A percentile compares a stretch with the other conserved stretches of the same genome.
Conservation (phyloP, 352 stramenopile species). For the Salisapilia sapeloensis region DNA sequence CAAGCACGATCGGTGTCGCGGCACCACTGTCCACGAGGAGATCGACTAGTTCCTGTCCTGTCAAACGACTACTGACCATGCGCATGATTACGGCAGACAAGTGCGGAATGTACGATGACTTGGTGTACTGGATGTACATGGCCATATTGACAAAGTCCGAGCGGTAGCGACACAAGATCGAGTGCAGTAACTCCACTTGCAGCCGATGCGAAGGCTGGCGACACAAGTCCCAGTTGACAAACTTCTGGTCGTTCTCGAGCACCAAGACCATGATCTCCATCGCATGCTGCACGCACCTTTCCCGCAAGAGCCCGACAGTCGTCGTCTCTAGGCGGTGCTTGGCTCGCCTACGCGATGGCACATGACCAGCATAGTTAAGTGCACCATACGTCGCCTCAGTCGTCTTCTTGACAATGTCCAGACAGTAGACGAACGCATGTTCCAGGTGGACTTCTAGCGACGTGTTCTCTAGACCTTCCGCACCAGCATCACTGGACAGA, state of each 20-base stretch:
- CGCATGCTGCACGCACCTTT: slow-evolving; percentile 54
- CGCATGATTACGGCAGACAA: slow-evolving; percentile 51
- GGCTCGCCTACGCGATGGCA: slow-evolving; percentile 4
- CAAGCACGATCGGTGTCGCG: slow-evolving; percentile 47
- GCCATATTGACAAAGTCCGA: slow-evolving; percentile 63
- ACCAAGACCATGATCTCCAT: slow-evolving; percentile 65
- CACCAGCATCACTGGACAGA: slow-evolving; percentile 42
- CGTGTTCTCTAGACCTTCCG: slow-evolving; percentile 55
- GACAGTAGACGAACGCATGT: slow-evolving; percentile 67
- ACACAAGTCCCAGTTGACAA: slow-evolving; percentile 41
- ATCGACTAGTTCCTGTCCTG: slow-evolving; percentile 36
- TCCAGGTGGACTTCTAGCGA: slow-evolving; percentile 57
- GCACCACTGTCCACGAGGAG: slow-evolving; percentile 44
- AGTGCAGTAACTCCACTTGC: slow-evolving; percentile 65
- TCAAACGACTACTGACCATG: slow-evolving; percentile 47
- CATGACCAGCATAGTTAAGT: slow-evolving; percentile 40
- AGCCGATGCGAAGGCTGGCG: slow-evolving; percentile 34
- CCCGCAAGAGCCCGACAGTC: slow-evolving; percentile 23
- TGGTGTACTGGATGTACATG: slow-evolving; percentile 76
- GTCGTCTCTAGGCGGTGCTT: slow-evolving; percentile 35
- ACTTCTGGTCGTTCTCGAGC: slow-evolving; percentile 44
- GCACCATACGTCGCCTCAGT: slow-evolving; percentile 50
- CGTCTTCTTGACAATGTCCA: slow-evolving; percentile 61
- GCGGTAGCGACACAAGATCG: slow-evolving; percentile 47
- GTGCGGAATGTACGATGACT: slow-evolving; percentile 49